These are phyloP conservation scores for Takashimella tepidaria DNA, from an alignment of 1,284 basidiomycete species.

Conservation along the genomic window DNA sequence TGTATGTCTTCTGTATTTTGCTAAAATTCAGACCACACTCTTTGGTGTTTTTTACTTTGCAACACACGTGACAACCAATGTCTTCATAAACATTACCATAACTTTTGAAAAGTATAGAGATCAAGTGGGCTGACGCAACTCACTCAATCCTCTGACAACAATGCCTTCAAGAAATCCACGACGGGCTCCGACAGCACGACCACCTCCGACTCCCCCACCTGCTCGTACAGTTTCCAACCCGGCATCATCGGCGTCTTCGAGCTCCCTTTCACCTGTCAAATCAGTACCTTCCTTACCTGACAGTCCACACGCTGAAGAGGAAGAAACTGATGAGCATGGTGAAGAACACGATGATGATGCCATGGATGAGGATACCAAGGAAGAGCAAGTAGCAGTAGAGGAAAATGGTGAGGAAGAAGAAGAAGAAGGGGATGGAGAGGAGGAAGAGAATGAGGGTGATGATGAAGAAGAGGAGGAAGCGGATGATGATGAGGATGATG, in stretches of 20 bases:
- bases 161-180: background rate
- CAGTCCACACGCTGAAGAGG: background rate
- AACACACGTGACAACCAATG: no score
- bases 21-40: no score
- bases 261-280: conserved; percentile 20
- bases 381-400: background rate
- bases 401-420: conserved; percentile 2
- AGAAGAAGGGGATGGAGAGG: conserved; percentile 1
- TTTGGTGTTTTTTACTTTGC: no score
- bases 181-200: background rate
- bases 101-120: no score
- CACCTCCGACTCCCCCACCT: background rate
- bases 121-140: no score
- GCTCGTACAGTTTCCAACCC: no score
- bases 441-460: conserved; percentile 2
- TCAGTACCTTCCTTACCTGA: conserved; percentile 8
- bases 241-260: conserved; percentile 14
- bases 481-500: conserved; percentile 7
- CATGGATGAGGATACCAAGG: background rate
- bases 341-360: conserved; percentile 4
- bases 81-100: no score
- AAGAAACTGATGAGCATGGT: conserved; percentile 1
- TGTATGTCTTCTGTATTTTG: no score
- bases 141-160: no score
- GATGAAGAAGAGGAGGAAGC: conserved; percentile 4